phyloP scores from a whole-genome alignment of 129 eudicot species.

The Kitagawia praeruptora region DNA sequence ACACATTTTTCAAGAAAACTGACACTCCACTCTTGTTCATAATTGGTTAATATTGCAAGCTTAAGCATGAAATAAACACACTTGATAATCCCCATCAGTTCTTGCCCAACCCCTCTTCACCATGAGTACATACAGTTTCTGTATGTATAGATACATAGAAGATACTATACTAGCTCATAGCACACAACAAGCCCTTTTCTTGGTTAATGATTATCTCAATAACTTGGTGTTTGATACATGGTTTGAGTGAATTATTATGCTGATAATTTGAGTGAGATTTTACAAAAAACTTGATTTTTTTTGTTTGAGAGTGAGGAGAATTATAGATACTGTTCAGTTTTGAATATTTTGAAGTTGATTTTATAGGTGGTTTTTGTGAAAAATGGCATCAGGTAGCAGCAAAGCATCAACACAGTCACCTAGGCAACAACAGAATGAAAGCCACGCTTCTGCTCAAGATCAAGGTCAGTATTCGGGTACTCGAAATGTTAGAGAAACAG shows the following conservation, averaged over 20 bases:
- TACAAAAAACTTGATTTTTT: neutral
- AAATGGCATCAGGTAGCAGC: conserved; percentile 60
- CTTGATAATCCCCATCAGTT: neutral
- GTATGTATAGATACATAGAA: neutral
- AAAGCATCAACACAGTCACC: conserved; percentile 22
- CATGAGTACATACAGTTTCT: neutral
- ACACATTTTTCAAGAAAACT: neutral
- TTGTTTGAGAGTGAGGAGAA: neutral
- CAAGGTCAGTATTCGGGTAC: conserved; percentile 29
- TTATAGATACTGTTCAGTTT: neutral
- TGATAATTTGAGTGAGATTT: neutral
- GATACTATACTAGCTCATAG: neutral
- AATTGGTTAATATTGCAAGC: neutral
- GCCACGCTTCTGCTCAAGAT: neutral
- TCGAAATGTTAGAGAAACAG: neutral
- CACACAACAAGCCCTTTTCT: neutral
- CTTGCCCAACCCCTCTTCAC: neutral
- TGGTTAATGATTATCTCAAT: neutral
- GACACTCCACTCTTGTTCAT: neutral
- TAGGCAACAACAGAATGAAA: neutral
- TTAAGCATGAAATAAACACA: neutral
- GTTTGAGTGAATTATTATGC: neutral
- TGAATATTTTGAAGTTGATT: neutral
- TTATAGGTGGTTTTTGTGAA: neutral
- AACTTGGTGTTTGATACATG: neutral